Evolutionary conservation across 1,139 yeast genomes (phyloP).

Genomic region (Pichia sp.): DNA sequence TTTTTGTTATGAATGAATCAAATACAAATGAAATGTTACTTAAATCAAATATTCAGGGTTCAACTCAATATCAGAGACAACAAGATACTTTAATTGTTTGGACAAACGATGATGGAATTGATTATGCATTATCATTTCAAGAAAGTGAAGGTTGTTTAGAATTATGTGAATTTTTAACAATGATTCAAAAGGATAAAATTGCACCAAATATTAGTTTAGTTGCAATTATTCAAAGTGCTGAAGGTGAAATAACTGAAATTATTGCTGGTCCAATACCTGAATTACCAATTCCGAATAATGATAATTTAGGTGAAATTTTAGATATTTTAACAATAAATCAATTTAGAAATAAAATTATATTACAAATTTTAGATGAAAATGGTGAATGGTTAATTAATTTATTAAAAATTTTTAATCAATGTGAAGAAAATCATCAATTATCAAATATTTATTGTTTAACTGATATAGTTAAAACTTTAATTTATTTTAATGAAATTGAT

Average conservation of each 20-base stretch:
- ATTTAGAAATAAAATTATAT: conserved; percentile 7
- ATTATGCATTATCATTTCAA: conserved; percentile 87
- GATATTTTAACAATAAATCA: conserved; percentile 49
- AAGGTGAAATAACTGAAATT: conserved; percentile 60
- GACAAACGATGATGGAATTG: conserved; percentile 77
- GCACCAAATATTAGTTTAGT: conserved; percentile 70
- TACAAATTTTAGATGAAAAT: conserved; percentile 22
- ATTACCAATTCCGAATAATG: conserved; percentile 53
- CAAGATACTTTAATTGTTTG: conserved; percentile 93
- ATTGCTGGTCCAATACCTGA: conserved; percentile 73
- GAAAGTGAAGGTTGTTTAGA: conserved; percentile 87
- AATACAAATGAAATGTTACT: conserved; percentile 55
- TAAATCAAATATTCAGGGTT: conserved; percentile 61
- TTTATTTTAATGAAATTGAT: conserved; percentile 64
- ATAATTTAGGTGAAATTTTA: conserved; percentile 44
- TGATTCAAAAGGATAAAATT: conserved; percentile 50
- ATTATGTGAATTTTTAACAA: conserved; percentile 72
- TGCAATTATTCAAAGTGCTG: conserved; percentile 53
- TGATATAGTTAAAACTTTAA: conserved; percentile 62
- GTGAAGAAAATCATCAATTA: conserved; percentile 48
- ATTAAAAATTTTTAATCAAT: conserved; percentile 44
- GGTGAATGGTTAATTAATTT: conserved; percentile 49
- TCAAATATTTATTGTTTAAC: conserved; percentile 58
- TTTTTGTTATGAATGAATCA: conserved; percentile 69
- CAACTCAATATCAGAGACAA: conserved; percentile 83